Base-by-base conservation (phyloP, 2,329 filamentous ascomycete genomes). In the Verticillium tricorpus region DNA sequence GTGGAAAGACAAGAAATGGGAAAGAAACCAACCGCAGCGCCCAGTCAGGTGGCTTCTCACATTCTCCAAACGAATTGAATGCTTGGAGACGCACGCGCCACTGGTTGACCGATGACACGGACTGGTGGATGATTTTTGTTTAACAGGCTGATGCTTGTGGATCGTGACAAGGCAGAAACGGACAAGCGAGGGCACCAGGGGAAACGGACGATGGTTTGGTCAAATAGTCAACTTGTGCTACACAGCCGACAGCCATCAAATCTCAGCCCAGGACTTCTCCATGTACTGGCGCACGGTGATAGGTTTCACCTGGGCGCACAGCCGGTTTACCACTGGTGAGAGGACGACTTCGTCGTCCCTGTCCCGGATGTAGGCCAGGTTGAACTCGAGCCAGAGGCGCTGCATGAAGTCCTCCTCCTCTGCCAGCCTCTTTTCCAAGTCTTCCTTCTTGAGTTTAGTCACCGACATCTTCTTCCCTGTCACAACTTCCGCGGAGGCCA, bases 391-490 rank as follows among this genome's bases (percentile, higher is more conserved):
- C 57, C 57, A 58, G 22, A 58, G 25, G n/a, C 57, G 57, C 8
- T 40, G 25, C 57, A 58, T 50, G 15, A 58, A 58, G 15, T 58
- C 57, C 15, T 22, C 11, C 11, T 25, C 19, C 22, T 5, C 25
- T 2, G 37, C 37, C 57, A 58, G 15, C 15, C 25, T 15, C 14
- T 58, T 15, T 12, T 58, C 57, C 5, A 58, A 5, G 9, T 19
- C 57, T 14, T 58, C 2, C 15, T 45, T 40, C 5, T 28, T n/a
- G 14, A 58, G 22, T 22, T 22, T 9, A 11, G 35, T 58, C 22
- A 58, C 57, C 37, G 28, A 3, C 3, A 58, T n/a, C 57, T 58
- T 58, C 37, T 58, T 58, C 37, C 57, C 57, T n/a, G 57, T 50
- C 37, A 58, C 37, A 28, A 39, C 22, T 37, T 58, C 57, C 6